A percentile compares a stretch with the other conserved stretches of the same genome.
phyloP scores from a whole-genome alignment of 768 basidiomycete genomes.

The Tulasnella sp. region DNA sequence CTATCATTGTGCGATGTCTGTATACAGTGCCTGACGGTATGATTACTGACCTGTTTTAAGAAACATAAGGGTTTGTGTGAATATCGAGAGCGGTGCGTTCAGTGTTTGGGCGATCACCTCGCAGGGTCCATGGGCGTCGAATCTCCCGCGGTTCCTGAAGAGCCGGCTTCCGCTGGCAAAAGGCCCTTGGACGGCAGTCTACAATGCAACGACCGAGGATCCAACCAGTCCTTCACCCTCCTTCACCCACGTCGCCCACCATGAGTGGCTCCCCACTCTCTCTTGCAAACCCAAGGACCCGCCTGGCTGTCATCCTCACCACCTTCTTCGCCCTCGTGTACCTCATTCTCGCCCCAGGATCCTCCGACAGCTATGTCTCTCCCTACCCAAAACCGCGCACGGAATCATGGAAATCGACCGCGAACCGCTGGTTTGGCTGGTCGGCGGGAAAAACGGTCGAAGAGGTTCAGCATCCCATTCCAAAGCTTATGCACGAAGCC shows the following conservation, averaged over 20 bases:
- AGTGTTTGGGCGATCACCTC: no score
- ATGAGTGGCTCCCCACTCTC: constrained; percentile 24
- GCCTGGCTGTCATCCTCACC: constrained; percentile 1
- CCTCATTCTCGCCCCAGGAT: constrained; percentile 28
- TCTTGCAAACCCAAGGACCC: constrained; percentile 9
- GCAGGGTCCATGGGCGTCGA: background rate
- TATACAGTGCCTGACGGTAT: no score
- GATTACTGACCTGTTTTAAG: no score
- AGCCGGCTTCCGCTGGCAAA: background rate
- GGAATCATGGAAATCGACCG: background rate
- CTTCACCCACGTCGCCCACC: constrained; percentile 20
- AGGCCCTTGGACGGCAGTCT: constrained; percentile 5
- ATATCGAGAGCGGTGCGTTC: no score
- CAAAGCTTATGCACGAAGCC: constrained; percentile 80
- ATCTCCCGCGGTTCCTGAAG: background rate
- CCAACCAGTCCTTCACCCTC: constrained; percentile 28
- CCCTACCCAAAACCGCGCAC: background rate
- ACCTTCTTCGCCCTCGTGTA: background rate
- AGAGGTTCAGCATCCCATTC: constrained; percentile 68
- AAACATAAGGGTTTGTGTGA: no score
- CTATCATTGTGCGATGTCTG: no score
- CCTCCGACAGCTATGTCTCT: constrained; percentile 32
- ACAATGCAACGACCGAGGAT: constrained; percentile 28
- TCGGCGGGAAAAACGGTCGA: background rate
- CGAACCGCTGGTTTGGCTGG: constrained; percentile 4